These are phyloP conservation scores for Claviceps arundinis DNA, from an alignment of 2,329 filamentous ascomycete genomes.

Conservation along the genomic window DNA sequence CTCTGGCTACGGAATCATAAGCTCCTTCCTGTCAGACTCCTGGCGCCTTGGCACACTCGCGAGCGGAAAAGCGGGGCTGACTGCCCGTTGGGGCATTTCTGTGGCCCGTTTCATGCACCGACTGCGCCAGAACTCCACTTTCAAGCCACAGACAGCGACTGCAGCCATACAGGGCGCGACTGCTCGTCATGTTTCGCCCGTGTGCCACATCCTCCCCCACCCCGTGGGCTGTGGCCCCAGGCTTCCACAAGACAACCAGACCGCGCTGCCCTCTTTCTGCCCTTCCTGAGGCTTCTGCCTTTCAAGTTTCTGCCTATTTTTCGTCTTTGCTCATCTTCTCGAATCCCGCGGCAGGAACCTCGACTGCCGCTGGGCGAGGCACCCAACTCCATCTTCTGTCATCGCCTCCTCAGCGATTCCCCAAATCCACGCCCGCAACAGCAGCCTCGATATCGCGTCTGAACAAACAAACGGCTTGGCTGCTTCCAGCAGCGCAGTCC, in stretches of 20 bases:
- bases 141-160: not conserved
- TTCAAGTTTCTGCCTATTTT: not conserved
- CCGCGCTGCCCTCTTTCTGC: not conserved
- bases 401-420: not conserved
- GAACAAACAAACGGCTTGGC: not conserved
- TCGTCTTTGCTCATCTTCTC: not conserved
- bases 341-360: not conserved
- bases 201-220: constrained; percentile 3
- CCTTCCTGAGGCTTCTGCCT: not conserved
- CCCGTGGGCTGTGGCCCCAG: not conserved
- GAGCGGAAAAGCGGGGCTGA: not conserved
- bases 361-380: not conserved
- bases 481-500: not conserved
- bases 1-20: not conserved
- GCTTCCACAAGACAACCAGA: no score
- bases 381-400: not conserved
- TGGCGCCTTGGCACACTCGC: not conserved
- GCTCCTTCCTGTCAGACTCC: not conserved
- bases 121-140: not conserved
- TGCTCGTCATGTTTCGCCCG: not conserved
- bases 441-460: not conserved
- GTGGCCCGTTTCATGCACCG: not conserved
- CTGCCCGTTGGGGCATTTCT: constrained; percentile 1
- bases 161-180: not conserved
- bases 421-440: not conserved